Conservation (phyloP, 1,284 basidiomycete species). For the Ceratobasidium sp. region DNA sequence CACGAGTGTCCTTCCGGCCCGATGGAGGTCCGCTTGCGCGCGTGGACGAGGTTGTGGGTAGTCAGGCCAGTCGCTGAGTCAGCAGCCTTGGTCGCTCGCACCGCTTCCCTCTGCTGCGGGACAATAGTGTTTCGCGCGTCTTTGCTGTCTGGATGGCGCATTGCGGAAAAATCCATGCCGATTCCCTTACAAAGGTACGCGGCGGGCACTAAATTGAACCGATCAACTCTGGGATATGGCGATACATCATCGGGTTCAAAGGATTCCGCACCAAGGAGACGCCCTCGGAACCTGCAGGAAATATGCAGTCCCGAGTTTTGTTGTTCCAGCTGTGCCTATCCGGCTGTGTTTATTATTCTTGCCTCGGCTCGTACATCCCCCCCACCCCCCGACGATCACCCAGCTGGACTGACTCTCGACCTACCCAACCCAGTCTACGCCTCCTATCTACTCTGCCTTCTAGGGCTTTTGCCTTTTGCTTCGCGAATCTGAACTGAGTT, state of each 20-base stretch:
- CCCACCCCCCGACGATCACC: slow-evolving; percentile 2
- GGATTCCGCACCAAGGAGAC: slow-evolving; percentile 28
- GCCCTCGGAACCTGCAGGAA: slow-evolving; percentile 16
- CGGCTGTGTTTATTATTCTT: slow-evolving; percentile 36
- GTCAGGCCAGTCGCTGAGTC: neutral
- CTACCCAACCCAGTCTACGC: neutral
- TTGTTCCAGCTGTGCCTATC: slow-evolving; percentile 26
- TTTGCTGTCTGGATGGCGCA: neutral
- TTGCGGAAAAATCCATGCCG: neutral
- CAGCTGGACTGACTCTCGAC: neutral
- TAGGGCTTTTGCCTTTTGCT: neutral
- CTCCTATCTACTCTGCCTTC: slow-evolving; percentile 1
- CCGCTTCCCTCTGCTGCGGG: neutral
- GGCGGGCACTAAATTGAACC: slow-evolving; percentile 20
- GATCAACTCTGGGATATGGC: slow-evolving; percentile 8
- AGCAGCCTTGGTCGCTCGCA: neutral
- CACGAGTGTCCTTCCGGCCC: neutral
- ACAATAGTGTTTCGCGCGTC: slow-evolving; percentile 4
- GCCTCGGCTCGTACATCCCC: slow-evolving; percentile 4
- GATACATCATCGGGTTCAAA: slow-evolving; percentile 31
- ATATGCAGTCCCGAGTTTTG: slow-evolving; percentile 1
- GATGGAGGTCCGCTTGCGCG: neutral
- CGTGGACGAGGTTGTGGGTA: neutral
- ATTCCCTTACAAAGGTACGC: slow-evolving; percentile 32
- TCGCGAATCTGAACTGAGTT: slow-evolving; percentile 17